Evolutionary conservation across 306 rosid genomes (phyloP), one percentile per base, ranked within the genome.

Genomic region (Vigna reflexopilosa): DNA sequence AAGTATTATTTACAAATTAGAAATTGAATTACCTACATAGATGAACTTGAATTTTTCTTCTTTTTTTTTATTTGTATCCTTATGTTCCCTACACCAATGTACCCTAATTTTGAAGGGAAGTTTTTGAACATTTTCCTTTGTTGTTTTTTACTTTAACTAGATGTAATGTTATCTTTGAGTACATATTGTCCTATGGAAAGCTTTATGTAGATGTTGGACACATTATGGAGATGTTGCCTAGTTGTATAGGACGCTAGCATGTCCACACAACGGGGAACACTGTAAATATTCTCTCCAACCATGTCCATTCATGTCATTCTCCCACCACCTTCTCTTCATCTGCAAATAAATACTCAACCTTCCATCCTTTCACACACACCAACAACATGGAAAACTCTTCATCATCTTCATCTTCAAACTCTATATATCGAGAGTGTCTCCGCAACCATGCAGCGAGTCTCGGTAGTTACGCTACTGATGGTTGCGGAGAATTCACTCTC

Each of bases 361-460:
- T 5, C 9, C 1, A 17, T 9, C 6, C 32, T 6, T 1, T 28
- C 26, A 16, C 16, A 2, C 49, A 15, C 69, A 8, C 24, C 17
- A 26, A 30, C 19, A 30, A 36, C 77, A 84, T 83, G 88, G 81
- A 56, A 85, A 76, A 58, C 17, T 51, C 70, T 24, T 67, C 32
- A 49, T 14, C 74, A 9, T 87, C 88, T 49, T 49, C 58, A 4
- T 71, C 54, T 8, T 54, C 88, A 2, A 82, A 80, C 10, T 86
- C 74, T 34, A 22, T 74, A 1, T 91, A 91, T 82, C 83, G 92
- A 83, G 97, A 93, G 81, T 93, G 98, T 15, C 54, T 91, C 49
- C 81, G 95, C 19, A 93, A 93, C 90, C 97, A 93, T 88, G 98
- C 98, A 85, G 98, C 98, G 65, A 93, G 84, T 51, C 91, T 93